These are phyloP conservation scores for Cryphonectria carpinicola DNA, from an alignment of 2,329 filamentous ascomycete genomes.

Conservation along the genomic window DNA sequence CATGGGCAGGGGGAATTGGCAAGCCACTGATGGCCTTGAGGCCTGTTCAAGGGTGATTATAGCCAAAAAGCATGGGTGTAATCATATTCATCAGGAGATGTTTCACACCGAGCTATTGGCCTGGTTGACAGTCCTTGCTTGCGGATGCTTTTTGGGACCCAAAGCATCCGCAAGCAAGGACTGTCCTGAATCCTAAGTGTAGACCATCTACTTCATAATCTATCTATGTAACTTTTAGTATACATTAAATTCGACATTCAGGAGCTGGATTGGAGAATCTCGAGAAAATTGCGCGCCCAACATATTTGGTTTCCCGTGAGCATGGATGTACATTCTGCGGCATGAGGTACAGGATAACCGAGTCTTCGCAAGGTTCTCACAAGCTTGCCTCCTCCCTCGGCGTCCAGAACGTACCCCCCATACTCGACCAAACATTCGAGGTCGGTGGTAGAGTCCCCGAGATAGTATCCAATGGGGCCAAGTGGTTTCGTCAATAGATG, in stretches of 20 bases:
- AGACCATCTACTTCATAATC: too few species aligned
- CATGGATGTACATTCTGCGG: conserved; percentile 41
- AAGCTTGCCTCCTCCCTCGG: conserved; percentile 40
- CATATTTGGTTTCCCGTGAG: conserved; percentile 33
- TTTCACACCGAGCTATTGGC: not conserved
- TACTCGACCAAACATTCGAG: conserved; percentile 54
- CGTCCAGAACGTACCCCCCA: conserved; percentile 52
- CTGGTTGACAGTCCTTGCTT: not conserved
- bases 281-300: conserved; percentile 51
- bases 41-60: not conserved
- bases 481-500: conserved; percentile 38
- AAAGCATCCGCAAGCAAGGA: too few species aligned
- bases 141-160: not conserved
- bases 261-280: conserved; percentile 39
- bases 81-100: not conserved
- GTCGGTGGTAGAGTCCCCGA: conserved; percentile 63
- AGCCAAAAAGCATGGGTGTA: not conserved
- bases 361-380: conserved; percentile 44
- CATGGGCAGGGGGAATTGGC: not conserved
- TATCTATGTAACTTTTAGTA: too few species aligned
- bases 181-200: too few species aligned
- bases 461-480: conserved; percentile 46
- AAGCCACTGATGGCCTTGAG: not conserved
- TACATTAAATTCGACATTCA: too few species aligned
- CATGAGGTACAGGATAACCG: conserved; percentile 44